Percentiles rank a stretch among this genome's conserved stretches.
Conservation (phyloP, 164 flowering plant species). For the grape (Vitis vinifera) region DNA sequence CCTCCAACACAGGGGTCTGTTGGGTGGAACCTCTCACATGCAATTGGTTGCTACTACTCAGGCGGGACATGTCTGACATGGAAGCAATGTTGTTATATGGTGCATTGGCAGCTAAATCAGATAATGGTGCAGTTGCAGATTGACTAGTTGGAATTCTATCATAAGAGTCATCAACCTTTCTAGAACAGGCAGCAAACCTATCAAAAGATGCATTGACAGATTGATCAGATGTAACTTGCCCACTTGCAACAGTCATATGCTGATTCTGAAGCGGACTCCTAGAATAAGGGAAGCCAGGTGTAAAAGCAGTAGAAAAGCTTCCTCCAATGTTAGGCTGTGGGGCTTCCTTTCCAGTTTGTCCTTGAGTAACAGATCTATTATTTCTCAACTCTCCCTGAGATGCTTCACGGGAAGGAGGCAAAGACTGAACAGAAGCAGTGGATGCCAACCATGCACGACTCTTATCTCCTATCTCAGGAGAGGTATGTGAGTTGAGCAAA, state of each 20-base stretch:
- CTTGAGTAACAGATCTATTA: conserved; percentile 26
- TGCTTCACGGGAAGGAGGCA: conserved; percentile 23
- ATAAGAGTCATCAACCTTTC: conserved; percentile 23
- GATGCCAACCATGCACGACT: conserved; percentile 33
- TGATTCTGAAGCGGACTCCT: conserved; percentile 46
- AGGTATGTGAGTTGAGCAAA: conserved; percentile 28
- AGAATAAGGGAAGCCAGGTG: conserved; percentile 30
- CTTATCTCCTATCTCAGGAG: conserved; percentile 35
- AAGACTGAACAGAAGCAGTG: conserved; percentile 33
- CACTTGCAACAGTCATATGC: conserved; percentile 29
- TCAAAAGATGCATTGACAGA: conserved; percentile 30
- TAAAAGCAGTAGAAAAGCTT: conserved; percentile 29
- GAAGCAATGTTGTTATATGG: conserved; percentile 28
- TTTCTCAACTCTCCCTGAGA: conserved; percentile 33
- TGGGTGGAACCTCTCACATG: conserved; percentile 31
- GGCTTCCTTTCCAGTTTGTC: conserved; percentile 28
- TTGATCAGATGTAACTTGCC: conserved; percentile 27
- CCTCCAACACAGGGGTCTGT: conserved; percentile 34
- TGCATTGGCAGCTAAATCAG: conserved; percentile 25
- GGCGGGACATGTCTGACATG: conserved; percentile 29
- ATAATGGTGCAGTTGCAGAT: conserved; percentile 28
- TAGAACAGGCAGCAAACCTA: conserved; percentile 31
- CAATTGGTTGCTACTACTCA: conserved; percentile 15
- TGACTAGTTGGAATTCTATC: conserved; percentile 32
- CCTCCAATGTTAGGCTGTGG: conserved; percentile 27